Conservation (phyloP, 2,329 filamentous ascomycete genomes). For the Fusarium aywerte region DNA sequence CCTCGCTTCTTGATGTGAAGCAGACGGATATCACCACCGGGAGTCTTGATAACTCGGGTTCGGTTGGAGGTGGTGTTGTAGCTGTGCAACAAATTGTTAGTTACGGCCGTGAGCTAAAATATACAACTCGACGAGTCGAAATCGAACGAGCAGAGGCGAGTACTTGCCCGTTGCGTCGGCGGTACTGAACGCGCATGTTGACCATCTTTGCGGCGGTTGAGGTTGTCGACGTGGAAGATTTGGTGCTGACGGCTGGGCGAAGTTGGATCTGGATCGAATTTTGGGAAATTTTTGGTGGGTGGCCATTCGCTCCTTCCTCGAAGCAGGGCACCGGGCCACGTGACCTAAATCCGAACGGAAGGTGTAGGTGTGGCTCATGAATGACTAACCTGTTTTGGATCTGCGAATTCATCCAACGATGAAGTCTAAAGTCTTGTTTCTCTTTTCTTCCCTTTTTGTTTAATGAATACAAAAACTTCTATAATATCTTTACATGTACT, state of each 20-base stretch:
- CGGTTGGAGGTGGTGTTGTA: constrained; percentile 99
- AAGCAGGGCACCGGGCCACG: not conserved
- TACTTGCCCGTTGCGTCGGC: constrained; percentile 83
- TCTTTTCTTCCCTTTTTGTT: too few relatives aligned
- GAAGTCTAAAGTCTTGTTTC: too few relatives aligned
- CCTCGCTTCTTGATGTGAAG: constrained; percentile 99
- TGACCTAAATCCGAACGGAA: not conserved
- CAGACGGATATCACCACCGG: constrained; percentile 93
- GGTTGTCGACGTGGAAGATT: constrained; percentile 11
- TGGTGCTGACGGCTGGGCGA: constrained; percentile 9
- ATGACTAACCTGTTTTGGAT: too few relatives aligned
- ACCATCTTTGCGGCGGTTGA: constrained; percentile 63
- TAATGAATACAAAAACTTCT: too few relatives aligned
- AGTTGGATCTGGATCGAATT: not conserved
- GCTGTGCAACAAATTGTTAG: constrained; percentile 59
- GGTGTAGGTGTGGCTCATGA: not conserved
- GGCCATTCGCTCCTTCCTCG: not conserved
- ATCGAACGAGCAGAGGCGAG: constrained; percentile 37
- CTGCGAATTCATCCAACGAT: too few relatives aligned
- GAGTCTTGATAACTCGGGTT: constrained; percentile 94
- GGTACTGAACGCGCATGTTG: constrained; percentile 63
- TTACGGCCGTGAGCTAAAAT: constrained; percentile 28
- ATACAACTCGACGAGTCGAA: constrained; percentile 26
- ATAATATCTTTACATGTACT: too few relatives aligned
- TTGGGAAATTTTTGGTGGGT: constrained; percentile 52